These are phyloP conservation scores for Diplodia corticola DNA, from an alignment of 2,329 filamentous ascomycete species.

Conservation along the genomic window DNA sequence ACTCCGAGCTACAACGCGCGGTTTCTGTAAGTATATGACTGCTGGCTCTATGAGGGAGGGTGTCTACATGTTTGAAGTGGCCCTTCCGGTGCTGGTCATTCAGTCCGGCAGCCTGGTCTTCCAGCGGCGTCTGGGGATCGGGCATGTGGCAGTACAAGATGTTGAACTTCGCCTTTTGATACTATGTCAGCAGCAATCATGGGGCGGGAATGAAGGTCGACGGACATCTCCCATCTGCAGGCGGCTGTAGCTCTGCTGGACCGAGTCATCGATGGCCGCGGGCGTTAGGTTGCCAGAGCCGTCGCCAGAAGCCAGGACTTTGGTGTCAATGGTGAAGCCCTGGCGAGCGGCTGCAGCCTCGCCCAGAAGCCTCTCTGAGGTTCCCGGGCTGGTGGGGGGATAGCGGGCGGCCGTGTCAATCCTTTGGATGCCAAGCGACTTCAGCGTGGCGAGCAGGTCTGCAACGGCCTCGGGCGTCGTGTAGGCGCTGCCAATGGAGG, in stretches of 20 bases:
- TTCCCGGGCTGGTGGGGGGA: background rate
- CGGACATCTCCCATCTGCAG: background rate
- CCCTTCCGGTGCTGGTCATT: background rate
- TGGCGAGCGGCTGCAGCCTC: background rate
- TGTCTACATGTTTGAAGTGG: background rate
- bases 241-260: background rate
- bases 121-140: background rate
- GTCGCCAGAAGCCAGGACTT: background rate
- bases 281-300: background rate
- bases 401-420: background rate
- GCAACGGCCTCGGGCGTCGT: background rate
- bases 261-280: background rate
- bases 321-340: background rate
- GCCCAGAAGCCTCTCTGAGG: background rate
- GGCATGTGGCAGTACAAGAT: background rate
- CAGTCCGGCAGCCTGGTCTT: background rate
- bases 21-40: background rate
- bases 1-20: slow-evolving; percentile 30
- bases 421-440: background rate
- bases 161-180: background rate
- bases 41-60: background rate
- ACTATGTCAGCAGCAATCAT: background rate
- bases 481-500: background rate
- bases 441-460: background rate
- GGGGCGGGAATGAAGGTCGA: background rate